Base-by-base conservation (phyloP, 177 flowering plant species). In the Vitis hybrid region DNA sequence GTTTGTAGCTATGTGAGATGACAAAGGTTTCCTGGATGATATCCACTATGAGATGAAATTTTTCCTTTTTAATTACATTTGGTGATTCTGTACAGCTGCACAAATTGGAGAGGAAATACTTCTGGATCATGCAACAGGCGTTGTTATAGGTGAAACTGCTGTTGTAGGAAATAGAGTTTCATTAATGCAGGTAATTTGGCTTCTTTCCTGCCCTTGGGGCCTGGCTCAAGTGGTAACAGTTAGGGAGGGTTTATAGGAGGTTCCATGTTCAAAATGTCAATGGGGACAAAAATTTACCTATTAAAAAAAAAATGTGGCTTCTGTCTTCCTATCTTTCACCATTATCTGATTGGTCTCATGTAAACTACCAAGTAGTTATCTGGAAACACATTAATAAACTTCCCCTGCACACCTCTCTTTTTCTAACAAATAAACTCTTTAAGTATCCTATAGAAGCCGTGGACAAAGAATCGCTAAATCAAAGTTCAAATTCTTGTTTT, bases 131-230 rank as follows among this genome's bases (percentile, higher is more conserved):
- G 98, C 78, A 3, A 90, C 91, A 7, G 97, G 97, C 12, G 86
- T 93, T n/a, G 98, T 93, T 66, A 84, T 93, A 76, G 97, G 98
- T 16, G 98, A 93, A 80, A 93, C 98, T 72, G 92, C 98, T 62
- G 89, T 90, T 64, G 71, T 93, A 57, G 98, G 93, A 75, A 86
- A 90, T 72, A 76, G 83, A 74, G 98, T 93, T 68, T 93, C 98
- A 49, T 53, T 93, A 62, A 88, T 93, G 98, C 98, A 93, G 87
- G 98, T 83, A 74, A 80, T 79, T 59, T 20, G 31, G 60, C 31
- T 62, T 68, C 3, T 49, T 62, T 53, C 19, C 48, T 55, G 71
- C 10, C 55, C 3, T 10, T 26, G 48, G 48, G 48, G 48, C 9
- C 7, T 39, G 48, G 48, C 48, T 39, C 48, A 39, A 39, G 9